phyloP scores from a whole-genome alignment of 352 stramenopile species.

The Globisporangium barbulae region DNA sequence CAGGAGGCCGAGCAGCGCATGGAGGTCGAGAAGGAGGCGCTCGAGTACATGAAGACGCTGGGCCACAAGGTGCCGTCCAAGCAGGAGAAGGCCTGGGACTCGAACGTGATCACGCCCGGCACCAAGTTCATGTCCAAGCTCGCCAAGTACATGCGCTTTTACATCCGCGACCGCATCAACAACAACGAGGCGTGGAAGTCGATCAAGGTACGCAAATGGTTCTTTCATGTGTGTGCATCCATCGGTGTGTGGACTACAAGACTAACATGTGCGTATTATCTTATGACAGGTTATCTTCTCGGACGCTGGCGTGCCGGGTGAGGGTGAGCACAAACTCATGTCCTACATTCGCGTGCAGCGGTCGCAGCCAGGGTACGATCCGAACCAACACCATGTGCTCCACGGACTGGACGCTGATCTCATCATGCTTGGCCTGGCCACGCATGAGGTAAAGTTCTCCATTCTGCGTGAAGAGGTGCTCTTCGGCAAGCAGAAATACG shows the following conservation, averaged over 20 bases:
- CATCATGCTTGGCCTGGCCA: conserved; percentile 99
- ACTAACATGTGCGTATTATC: neutral
- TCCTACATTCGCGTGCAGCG: conserved; percentile 94
- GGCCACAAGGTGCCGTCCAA: conserved; percentile 78
- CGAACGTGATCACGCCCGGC: conserved; percentile 99
- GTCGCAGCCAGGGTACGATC: conserved; percentile 94
- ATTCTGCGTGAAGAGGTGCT: conserved; percentile 96
- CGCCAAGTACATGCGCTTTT: conserved; percentile 89
- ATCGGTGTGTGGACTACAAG: no score
- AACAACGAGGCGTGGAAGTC: conserved; percentile 92
- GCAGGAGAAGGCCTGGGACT: conserved; percentile 94
- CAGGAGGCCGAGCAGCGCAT: conserved; percentile 93
- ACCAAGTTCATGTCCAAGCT: conserved; percentile 98
- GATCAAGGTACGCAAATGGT: conserved; percentile 67
- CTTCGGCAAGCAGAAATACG: conserved; percentile 82
- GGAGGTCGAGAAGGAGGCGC: conserved; percentile 92
- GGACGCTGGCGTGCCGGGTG: conserved; percentile 95
- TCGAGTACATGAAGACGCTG: conserved; percentile 90
- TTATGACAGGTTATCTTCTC: conserved; percentile 90
- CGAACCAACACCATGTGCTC: conserved; percentile 97
- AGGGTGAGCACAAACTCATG: conserved; percentile 99
- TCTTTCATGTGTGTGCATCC: neutral
- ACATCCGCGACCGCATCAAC: conserved; percentile 94
- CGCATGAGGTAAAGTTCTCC: conserved; percentile 98
- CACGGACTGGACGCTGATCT: conserved; percentile 99